Evolutionary conservation across 495 filamentous ascomycete genomes (phyloP), one percentile per base, ranked within the genome.

Genomic region (Penicillium pulvis): DNA sequence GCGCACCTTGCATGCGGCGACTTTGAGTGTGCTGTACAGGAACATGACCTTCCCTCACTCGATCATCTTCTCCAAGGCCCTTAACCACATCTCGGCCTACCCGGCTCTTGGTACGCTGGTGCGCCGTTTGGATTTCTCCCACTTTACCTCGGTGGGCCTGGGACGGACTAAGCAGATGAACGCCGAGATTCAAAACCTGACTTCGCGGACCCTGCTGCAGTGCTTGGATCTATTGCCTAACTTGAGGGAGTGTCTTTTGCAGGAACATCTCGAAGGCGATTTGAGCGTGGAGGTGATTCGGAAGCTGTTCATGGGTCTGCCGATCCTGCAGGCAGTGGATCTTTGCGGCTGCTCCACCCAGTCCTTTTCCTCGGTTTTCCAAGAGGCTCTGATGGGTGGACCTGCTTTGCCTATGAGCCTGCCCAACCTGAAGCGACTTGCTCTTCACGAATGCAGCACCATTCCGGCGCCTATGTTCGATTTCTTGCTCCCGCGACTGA

Each of bases 41-140:
- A 85, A 89, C 69, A 90, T 94, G 78, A 93, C 90, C 23, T 87
- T 96, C 64, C 91, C 91, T 6, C 91, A 93, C 74, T 94, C 91
- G 14, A 73, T 86, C 45, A 90, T 93, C 69, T 96, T 93, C 74
- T 87, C 85, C 63, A 96, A 96, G 74, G 91, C 93, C 58, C 82
- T 93, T 31, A 75, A 79, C 55, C 90, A 91, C 64, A 75, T 94
- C 64, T 73, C 80, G 16, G 78, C 81, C 49, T 85, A 93, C 68
- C 86, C 85, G 12, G 82, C 85, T 12, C 79, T 93, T 51, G 91
- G 91, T 17, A 89, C 87, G 33, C 84, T 94, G 53, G 90, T 94
- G 36, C 84, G 88, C 51, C 87, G 91, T 42, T 75, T 94, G 28
- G 91, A 96, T 73, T 92, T 96, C 71, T 91, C 90, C 44, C 90